A percentile compares a stretch with the other conserved stretches of the same genome.
phyloP scores from a whole-genome alignment of 208 protist species.

The Crithidia fasciculata region DNA sequence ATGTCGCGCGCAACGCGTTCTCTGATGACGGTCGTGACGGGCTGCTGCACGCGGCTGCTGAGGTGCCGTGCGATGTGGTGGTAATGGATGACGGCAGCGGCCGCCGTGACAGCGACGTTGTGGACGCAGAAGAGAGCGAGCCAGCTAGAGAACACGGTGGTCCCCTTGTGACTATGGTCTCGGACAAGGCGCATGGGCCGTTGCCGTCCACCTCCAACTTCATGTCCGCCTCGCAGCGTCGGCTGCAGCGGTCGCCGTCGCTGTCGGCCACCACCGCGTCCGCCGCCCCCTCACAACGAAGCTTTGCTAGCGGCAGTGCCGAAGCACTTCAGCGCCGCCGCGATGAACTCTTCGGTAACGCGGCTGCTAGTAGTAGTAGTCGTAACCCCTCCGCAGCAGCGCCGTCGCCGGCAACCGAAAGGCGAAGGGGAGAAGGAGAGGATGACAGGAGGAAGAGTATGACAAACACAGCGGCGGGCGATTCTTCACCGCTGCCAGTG shows the following conservation, averaged over 20 bases:
- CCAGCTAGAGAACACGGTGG: neutral
- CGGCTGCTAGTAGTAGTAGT: neutral
- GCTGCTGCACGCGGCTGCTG: slow-evolving; percentile 29
- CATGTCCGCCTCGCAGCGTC: neutral
- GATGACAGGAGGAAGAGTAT: too few relatives aligned
- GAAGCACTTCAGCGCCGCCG: slow-evolving; percentile 65
- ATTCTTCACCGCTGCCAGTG: too few relatives aligned
- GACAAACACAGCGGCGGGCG: too few relatives aligned
- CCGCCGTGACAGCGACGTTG: neutral
- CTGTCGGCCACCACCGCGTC: slow-evolving; percentile 25
- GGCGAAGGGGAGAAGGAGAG: too few relatives aligned
- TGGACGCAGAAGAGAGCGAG: neutral
- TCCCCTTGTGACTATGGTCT: too few relatives aligned
- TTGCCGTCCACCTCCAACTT: neutral
- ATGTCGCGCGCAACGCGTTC: slow-evolving; percentile 45
- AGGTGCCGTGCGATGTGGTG: slow-evolving; percentile 38
- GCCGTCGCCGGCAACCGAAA: too few relatives aligned
- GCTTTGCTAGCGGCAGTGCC: slow-evolving; percentile 45
- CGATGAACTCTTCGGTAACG: slow-evolving; percentile 50
- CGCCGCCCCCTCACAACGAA: slow-evolving; percentile 29
- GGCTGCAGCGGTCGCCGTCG: slow-evolving; percentile 25
- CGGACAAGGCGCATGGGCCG: neutral
- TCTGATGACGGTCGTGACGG: slow-evolving; percentile 20
- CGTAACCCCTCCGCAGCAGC: too few relatives aligned
- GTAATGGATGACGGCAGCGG: slow-evolving; percentile 12